These are phyloP conservation scores for Agastache rugosa DNA, from an alignment of 257 asterid species.

Conservation along the genomic window DNA sequence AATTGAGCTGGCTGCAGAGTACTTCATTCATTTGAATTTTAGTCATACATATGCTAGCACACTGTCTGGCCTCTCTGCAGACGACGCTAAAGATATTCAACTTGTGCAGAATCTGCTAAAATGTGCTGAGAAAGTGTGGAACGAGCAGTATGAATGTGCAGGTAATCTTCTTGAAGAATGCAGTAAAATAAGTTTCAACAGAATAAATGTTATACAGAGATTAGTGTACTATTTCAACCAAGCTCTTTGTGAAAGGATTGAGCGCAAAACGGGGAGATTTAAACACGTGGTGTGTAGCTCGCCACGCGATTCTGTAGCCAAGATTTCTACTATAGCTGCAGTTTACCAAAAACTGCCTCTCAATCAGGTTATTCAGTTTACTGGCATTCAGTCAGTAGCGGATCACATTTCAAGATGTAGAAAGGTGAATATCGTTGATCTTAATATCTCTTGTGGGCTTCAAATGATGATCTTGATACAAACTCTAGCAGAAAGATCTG, in stretches of 20 bases:
- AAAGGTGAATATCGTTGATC: slow-evolving; percentile 59
- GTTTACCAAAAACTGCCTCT: slow-evolving; percentile 44
- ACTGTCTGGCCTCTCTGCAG: slow-evolving; percentile 34
- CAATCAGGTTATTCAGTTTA: slow-evolving; percentile 44
- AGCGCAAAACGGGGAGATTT: slow-evolving; percentile 42
- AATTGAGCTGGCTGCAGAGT: slow-evolving; percentile 52
- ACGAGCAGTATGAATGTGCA: slow-evolving; percentile 42
- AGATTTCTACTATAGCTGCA: slow-evolving; percentile 31
- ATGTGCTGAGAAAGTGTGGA: slow-evolving; percentile 53
- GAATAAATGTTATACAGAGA: slow-evolving; percentile 40
- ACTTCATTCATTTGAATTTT: slow-evolving; percentile 42
- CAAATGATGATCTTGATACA: slow-evolving; percentile 54
- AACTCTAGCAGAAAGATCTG: slow-evolving; percentile 46
- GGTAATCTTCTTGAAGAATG: slow-evolving; percentile 41
- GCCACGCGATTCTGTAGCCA: background rate
- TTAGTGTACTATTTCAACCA: slow-evolving; percentile 49
- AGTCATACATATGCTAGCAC: slow-evolving; percentile 38
- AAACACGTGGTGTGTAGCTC: background rate
- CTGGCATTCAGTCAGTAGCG: slow-evolving; percentile 48
- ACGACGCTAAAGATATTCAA: slow-evolving; percentile 38
- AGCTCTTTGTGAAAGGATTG: slow-evolving; percentile 56
- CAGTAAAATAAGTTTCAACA: slow-evolving; percentile 30
- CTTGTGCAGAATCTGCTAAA: slow-evolving; percentile 55
- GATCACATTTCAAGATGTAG: slow-evolving; percentile 45
- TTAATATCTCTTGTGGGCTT: slow-evolving; percentile 49